These are phyloP conservation scores for Aurantiochytrium sp. DNA, from an alignment of 108 stramenopile species.

Conservation along the genomic window DNA sequence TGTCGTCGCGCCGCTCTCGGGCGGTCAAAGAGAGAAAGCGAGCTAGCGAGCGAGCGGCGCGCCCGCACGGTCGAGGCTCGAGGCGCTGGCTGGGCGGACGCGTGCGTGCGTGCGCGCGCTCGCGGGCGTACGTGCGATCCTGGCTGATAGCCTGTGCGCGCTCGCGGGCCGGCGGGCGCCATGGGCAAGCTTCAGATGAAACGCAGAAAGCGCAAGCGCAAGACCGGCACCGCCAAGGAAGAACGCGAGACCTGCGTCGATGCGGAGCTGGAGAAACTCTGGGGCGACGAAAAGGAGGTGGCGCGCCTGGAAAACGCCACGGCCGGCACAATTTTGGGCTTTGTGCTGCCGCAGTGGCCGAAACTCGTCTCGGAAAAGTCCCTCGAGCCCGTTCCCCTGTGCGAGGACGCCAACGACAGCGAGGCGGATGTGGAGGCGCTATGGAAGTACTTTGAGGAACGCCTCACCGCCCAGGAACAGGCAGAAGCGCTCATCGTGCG, in stretches of 20 bases:
- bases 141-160: too few relatives aligned
- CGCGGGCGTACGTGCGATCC: too few relatives aligned
- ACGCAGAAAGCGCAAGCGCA: background rate
- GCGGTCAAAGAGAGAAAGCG: too few relatives aligned
- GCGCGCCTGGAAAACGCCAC: background rate
- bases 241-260: background rate
- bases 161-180: too few relatives aligned
- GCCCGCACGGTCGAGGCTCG: too few relatives aligned
- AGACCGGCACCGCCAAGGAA: background rate
- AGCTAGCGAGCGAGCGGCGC: too few relatives aligned
- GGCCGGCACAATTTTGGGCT: background rate
- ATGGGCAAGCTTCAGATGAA: background rate
- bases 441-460: background rate
- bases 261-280: background rate
- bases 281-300: background rate
- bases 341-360: background rate
- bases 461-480: background rate
- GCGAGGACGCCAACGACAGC: background rate
- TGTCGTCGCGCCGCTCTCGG: too few relatives aligned
- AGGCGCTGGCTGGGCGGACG: too few relatives aligned
- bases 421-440: background rate
- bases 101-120: too few relatives aligned
- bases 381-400: background rate
- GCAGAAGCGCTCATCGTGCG: background rate
- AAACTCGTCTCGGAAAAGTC: background rate